These are phyloP conservation scores for Lodderomyces beijingensis DNA, from an alignment of 1,139 yeast genomes.

Conservation along the genomic window DNA sequence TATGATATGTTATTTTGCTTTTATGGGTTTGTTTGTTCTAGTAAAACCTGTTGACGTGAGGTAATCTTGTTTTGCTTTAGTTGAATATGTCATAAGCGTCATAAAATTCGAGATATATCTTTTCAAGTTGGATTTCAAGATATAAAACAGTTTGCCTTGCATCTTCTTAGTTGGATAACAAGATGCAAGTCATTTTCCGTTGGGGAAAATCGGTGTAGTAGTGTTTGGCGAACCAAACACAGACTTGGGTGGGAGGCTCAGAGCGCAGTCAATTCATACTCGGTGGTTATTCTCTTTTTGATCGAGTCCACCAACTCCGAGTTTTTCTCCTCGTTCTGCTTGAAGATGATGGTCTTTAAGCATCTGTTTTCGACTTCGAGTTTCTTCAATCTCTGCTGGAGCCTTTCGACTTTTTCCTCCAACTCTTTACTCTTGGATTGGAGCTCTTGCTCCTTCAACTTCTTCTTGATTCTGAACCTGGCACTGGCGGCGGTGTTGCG, in stretches of 20 bases:
- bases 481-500: slow-evolving; percentile 64
- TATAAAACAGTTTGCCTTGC: too few species aligned
- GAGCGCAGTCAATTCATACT: background rate
- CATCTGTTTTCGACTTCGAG: slow-evolving; percentile 81
- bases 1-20: too few species aligned
- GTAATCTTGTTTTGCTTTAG: too few species aligned
- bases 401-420: slow-evolving; percentile 32
- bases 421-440: slow-evolving; percentile 44
- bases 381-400: slow-evolving; percentile 43
- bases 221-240: too few species aligned
- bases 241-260: background rate
- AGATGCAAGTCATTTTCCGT: too few species aligned
- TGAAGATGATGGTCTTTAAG: slow-evolving; percentile 45
- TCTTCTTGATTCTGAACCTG: slow-evolving; percentile 57
- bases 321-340: slow-evolving; percentile 45
- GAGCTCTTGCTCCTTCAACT: slow-evolving; percentile 56
- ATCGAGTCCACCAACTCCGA: slow-evolving; percentile 37
- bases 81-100: too few species aligned
- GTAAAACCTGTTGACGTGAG: too few species aligned
- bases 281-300: slow-evolving; percentile 25
- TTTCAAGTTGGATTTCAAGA: too few species aligned
- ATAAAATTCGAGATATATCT: too few species aligned
- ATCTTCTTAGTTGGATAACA: too few species aligned
- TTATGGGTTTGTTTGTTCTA: too few species aligned
- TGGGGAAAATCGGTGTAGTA: too few species aligned